A percentile compares a stretch with the other conserved stretches of the same genome.
Conservation (phyloP, 139 green algal genomes). For the Gonium pectorale region DNA sequence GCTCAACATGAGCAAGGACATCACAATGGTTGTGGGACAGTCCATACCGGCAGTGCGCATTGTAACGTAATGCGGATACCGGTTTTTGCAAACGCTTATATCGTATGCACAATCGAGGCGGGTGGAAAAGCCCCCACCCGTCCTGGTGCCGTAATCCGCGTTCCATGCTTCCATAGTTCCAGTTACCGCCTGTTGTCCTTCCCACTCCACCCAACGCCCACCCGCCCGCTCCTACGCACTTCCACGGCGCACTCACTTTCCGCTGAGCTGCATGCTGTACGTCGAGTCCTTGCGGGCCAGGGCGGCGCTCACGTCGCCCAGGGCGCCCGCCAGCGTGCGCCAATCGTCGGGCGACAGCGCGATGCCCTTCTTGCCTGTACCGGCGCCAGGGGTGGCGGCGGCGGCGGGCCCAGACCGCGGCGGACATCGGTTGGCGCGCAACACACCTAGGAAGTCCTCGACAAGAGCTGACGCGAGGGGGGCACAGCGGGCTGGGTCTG, state of each 20-base stretch:
- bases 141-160: no score
- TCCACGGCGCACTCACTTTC: slow-evolving; percentile 57
- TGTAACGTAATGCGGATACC: no score
- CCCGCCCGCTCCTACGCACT: background rate
- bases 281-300: background rate
- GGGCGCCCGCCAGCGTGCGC: background rate
- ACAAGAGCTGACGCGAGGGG: no score
- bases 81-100: no score
- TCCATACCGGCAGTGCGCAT: no score
- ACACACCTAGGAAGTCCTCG: no score
- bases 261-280: slow-evolving; percentile 49
- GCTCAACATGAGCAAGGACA: no score
- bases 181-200: background rate
- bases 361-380: slow-evolving; percentile 65
- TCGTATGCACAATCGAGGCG: no score
- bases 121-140: no score
- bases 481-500: no score
- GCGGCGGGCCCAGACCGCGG: background rate
- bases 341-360: slow-evolving; percentile 49
- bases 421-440: background rate
- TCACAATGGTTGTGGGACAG: no score
- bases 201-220: background rate
- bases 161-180: no score
- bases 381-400: slow-evolving; percentile 43
- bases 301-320: slow-evolving; percentile 13